phyloP scores from a whole-genome alignment of 2,329 filamentous ascomycete species.

The Microdochium bolleyi region DNA sequence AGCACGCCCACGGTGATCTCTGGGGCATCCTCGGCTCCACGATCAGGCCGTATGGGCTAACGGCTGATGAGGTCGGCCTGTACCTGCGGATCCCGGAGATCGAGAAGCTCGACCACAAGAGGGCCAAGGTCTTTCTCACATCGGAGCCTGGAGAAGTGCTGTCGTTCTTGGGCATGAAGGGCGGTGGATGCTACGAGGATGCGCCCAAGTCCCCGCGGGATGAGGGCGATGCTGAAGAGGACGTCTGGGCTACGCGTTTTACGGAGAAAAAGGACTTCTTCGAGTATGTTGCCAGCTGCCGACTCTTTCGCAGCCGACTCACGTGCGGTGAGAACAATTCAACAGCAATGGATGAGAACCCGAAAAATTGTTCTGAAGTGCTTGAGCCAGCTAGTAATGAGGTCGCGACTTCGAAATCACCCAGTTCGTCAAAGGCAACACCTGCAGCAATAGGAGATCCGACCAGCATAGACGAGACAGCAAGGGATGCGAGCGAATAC shows the following conservation, averaged over 20 bases:
- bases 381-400: too few relatives aligned
- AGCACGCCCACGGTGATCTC: slow-evolving; percentile 63
- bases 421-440: too few relatives aligned
- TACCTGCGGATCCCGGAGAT: slow-evolving; percentile 62
- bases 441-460: background rate
- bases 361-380: too few relatives aligned
- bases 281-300: slow-evolving; percentile 48
- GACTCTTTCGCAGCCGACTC: slow-evolving; percentile 45
- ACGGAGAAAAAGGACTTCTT: slow-evolving; percentile 46
- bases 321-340: slow-evolving; percentile 14
- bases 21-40: slow-evolving; percentile 57
- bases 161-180: slow-evolving; percentile 53
- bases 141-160: slow-evolving; percentile 47
- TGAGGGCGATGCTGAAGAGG: background rate
- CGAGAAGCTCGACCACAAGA: slow-evolving; percentile 48
- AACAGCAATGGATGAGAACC: too few relatives aligned
- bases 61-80: slow-evolving; percentile 53
- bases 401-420: too few relatives aligned
- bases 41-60: slow-evolving; percentile 59
- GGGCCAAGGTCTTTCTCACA: slow-evolving; percentile 52
- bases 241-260: slow-evolving; percentile 48
- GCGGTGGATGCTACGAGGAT: background rate
- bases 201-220: too few relatives aligned
- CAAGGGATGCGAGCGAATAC: background rate
- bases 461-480: background rate